Conservation (phyloP, 2,329 filamentous ascomycete genomes). For the Elsinoe batatas region DNA sequence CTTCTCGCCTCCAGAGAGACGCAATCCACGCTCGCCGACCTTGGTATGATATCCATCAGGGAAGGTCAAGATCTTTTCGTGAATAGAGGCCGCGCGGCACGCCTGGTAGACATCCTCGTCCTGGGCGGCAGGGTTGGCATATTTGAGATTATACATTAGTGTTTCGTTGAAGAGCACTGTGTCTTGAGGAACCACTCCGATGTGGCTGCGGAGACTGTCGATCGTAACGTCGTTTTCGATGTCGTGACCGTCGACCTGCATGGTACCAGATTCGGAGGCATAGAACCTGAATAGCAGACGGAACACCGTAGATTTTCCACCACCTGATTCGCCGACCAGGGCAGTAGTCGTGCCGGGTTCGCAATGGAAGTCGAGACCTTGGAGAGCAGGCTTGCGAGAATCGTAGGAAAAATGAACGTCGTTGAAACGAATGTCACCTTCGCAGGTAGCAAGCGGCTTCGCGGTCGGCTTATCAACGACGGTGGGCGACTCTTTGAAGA, state of each 20-base stretch:
- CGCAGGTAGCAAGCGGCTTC: slow-evolving; percentile 53
- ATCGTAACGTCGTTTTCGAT: slow-evolving; percentile 74
- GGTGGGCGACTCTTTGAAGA: slow-evolving; percentile 92
- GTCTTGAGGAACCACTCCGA: slow-evolving; percentile 94
- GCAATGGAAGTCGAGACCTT: slow-evolving; percentile 76
- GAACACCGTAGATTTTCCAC: slow-evolving; percentile 94
- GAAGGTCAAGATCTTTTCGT: slow-evolving; percentile 83
- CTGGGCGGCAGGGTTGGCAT: slow-evolving; percentile 71
- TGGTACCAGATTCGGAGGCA: slow-evolving; percentile 68
- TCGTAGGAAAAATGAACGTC: slow-evolving; percentile 90
- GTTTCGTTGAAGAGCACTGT: slow-evolving; percentile 92
- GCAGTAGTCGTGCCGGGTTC: slow-evolving; percentile 86
- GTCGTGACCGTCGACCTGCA: slow-evolving; percentile 74
- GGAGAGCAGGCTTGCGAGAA: slow-evolving; percentile 70
- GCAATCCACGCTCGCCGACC: slow-evolving; percentile 79
- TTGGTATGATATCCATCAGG: slow-evolving; percentile 82
- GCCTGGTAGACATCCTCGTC: slow-evolving; percentile 75
- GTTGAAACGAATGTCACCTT: slow-evolving; percentile 76
- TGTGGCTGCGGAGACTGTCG: slow-evolving; percentile 80
- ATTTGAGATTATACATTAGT: slow-evolving; percentile 88
- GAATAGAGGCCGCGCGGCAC: slow-evolving; percentile 78
- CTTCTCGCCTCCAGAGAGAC: slow-evolving; percentile 83
- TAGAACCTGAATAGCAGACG: slow-evolving; percentile 95
- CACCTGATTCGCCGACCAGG: slow-evolving; percentile 90
- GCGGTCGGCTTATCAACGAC: slow-evolving; percentile 69